Evolutionary conservation across 2,329 filamentous ascomycete genomes (phyloP).

Genomic region (Metarhizium humberi): DNA sequence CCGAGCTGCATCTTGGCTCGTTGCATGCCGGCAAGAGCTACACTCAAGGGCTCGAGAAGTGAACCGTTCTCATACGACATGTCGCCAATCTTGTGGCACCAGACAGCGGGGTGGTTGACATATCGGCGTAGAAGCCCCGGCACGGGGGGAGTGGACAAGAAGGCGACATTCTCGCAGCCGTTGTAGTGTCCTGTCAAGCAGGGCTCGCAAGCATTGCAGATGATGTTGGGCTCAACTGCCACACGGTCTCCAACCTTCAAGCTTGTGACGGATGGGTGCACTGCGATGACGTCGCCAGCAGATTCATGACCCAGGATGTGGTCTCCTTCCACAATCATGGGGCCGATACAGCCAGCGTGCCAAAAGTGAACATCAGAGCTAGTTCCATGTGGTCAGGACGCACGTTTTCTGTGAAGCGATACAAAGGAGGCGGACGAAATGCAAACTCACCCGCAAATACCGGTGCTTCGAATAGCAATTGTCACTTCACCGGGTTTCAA

Average conservation of each 20-base stretch:
- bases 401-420: not conserved
- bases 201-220: slow-evolving; percentile 83
- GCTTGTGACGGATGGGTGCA: slow-evolving; percentile 67
- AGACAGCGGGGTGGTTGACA: slow-evolving; percentile 86
- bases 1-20: slow-evolving; percentile 72
- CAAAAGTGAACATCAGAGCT: slow-evolving; percentile 96
- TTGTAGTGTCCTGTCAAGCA: slow-evolving; percentile 93
- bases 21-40: slow-evolving; percentile 82
- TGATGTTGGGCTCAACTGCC: slow-evolving; percentile 88
- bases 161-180: slow-evolving; percentile 76
- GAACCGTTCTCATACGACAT: slow-evolving; percentile 91
- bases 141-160: slow-evolving; percentile 85
- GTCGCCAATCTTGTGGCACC: slow-evolving; percentile 92
- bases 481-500: slow-evolving; percentile 79
- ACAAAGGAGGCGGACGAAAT: not conserved
- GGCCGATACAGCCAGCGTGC: slow-evolving; percentile 90
- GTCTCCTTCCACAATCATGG: slow-evolving; percentile 83
- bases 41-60: slow-evolving; percentile 80
- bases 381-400: not conserved
- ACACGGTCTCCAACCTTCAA: slow-evolving; percentile 84
- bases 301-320: slow-evolving; percentile 95
- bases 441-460: slow-evolving; percentile 73
- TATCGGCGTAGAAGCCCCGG: slow-evolving; percentile 82
- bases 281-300: slow-evolving; percentile 72
- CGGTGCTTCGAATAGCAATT: slow-evolving; percentile 83